Percentiles rank a stretch among this genome's conserved stretches.
Conservation (phyloP, 208 protist genomes). For the Vickermania ingenoplastis region DNA sequence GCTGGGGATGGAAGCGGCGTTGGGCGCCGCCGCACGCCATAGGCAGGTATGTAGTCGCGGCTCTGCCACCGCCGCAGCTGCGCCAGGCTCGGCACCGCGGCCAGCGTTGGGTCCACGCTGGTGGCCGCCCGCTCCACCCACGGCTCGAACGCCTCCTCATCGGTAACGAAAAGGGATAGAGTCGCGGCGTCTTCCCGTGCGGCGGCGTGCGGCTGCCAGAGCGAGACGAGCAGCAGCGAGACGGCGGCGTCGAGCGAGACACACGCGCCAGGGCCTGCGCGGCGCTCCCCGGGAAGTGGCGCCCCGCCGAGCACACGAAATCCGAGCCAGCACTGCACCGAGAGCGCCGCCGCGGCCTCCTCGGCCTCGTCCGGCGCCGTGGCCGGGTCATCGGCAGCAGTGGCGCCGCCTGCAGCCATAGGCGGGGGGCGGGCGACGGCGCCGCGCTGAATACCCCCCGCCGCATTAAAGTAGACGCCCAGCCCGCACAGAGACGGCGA, state of each 20-base stretch:
- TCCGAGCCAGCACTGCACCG: background rate
- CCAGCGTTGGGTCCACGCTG: background rate
- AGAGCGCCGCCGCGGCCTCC: background rate
- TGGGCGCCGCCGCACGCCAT: background rate
- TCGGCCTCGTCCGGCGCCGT: background rate
- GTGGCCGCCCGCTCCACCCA: background rate
- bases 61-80: background rate
- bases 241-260: conserved; percentile 34
- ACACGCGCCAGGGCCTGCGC: conserved; percentile 9
- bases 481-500: background rate
- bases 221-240: conserved; percentile 19
- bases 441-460: background rate
- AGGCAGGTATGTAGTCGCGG: background rate
- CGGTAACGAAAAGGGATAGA: too few species aligned
- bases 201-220: conserved; percentile 21
- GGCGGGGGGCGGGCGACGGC: background rate
- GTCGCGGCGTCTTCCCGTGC: background rate
- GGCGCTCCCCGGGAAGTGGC: background rate
- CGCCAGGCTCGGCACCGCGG: background rate
- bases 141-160: background rate
- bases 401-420: background rate
- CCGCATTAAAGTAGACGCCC: background rate
- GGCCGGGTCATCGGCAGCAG: background rate
- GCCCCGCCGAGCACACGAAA: background rate
- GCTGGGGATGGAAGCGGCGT: conserved; percentile 7